Base-by-base conservation (phyloP, 2,329 filamentous ascomycete species). In the Xylariales sp. region DNA sequence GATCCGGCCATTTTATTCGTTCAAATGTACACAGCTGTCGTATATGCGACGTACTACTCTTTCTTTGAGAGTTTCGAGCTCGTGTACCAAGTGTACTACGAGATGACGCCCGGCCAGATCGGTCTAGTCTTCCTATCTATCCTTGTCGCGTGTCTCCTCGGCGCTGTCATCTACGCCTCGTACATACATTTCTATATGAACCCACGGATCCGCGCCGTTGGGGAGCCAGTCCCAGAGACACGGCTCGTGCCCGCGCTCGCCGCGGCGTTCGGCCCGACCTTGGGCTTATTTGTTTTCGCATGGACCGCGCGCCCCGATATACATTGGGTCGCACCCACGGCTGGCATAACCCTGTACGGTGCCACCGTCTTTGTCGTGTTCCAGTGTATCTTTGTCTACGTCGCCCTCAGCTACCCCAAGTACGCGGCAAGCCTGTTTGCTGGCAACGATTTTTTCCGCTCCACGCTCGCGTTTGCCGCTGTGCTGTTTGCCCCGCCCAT, bases 51-150 rank as follows among this genome's bases (percentile, higher is more conserved):
- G 74, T 89, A 88, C 80, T 88, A 88, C 73, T 84, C 82, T 49
- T 91, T 85, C 79, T 91, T 91, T 75, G 89, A 91, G 73, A 86
- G 86, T n/a, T 91, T 91, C 77, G 88, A 89, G 3, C 80, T 90
- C 14, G 87, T 91, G 63, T 91, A 89, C 75, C 82, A 83, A 2
- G 82, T 82, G 46, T 80, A 84, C 73, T 91, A 91, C 78, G 77
- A 80, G 74, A 90, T 91, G 84, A 85, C 82, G 66, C 78, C 86
- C 2, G 87, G 88, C 39, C 76, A 88, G 70, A 79, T 86, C 69
- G 87, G 88, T 36, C 82, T 90, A 9, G 84, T 89, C 52, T 91
- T 91, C 80, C 80, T 88, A 56, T 86, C 84, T 70, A 83, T 90
- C 73, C 79, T 89, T 32, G 83, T 90, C n/a, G 81, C 86, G 9